Conservation (phyloP, 1,139 yeast species). For the Pichia sp. region DNA sequence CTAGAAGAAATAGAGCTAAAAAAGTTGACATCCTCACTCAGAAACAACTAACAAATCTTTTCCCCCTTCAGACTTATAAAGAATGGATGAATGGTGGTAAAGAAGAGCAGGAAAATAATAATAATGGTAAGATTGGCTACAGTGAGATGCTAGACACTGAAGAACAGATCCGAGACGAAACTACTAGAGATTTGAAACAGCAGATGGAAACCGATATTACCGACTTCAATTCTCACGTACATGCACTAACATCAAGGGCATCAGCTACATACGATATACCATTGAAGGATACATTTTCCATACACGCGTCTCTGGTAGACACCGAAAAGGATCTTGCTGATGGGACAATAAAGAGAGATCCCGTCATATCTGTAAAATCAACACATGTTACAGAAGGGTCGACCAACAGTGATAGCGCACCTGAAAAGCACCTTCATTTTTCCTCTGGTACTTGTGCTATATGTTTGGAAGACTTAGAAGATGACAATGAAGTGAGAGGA, state of each 20-base stretch:
- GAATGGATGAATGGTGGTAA: conserved; percentile 58
- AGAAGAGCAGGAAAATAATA: conserved; percentile 27
- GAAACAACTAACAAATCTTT: conserved; percentile 56
- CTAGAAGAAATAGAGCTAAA: conserved; percentile 31
- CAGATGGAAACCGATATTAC: neutral
- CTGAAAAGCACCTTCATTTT: conserved; percentile 32
- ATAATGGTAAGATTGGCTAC: conserved; percentile 22
- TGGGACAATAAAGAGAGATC: too few relatives aligned
- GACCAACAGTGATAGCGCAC: neutral
- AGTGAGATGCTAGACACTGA: conserved; percentile 1
- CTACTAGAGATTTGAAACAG: neutral
- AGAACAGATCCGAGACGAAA: conserved; percentile 16
- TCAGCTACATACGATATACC: too few relatives aligned
- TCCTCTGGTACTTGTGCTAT: conserved; percentile 77
- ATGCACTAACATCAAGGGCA: too few relatives aligned
- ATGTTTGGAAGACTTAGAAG: conserved; percentile 61
- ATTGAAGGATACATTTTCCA: too few relatives aligned
- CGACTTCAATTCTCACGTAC: too few relatives aligned
- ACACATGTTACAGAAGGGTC: too few relatives aligned
- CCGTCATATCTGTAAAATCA: too few relatives aligned
- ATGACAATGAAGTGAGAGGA: conserved; percentile 61
- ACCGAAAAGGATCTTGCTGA: too few relatives aligned
- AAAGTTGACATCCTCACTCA: conserved; percentile 47
- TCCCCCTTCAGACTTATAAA: conserved; percentile 57
- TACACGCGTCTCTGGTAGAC: too few relatives aligned